Evolutionary conservation across 2,329 filamentous ascomycete species (phyloP).

Genomic region (Penicillium sp.): DNA sequence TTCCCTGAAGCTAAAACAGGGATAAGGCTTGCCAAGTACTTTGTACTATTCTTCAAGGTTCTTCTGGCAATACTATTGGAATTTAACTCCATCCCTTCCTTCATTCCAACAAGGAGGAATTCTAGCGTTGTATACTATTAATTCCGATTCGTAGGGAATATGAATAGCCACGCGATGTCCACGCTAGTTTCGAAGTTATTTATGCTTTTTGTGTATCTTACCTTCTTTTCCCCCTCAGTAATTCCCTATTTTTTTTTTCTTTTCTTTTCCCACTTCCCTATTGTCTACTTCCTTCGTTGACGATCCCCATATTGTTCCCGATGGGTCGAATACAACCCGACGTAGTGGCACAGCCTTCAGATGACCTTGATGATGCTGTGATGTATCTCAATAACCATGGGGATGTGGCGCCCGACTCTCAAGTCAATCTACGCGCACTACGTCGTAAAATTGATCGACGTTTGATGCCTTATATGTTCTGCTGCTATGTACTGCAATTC

Average conservation of each 20-base stretch:
- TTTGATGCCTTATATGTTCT: conserved; percentile 34
- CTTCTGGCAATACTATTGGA: neutral
- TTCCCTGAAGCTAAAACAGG: neutral
- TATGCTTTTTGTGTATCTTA: neutral
- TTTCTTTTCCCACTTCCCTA: neutral
- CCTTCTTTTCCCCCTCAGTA: neutral
- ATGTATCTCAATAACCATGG: conserved; percentile 21
- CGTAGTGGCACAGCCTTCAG: neutral
- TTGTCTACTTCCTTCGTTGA: neutral
- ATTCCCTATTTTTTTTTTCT: too few species aligned
- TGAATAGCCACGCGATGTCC: neutral
- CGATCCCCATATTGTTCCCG: neutral
- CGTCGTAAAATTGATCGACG: conserved; percentile 33
- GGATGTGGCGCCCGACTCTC: neutral
- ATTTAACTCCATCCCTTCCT: neutral
- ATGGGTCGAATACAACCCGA: conserved; percentile 18
- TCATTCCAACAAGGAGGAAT: neutral
- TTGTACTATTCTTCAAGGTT: neutral
- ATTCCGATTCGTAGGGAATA: neutral
- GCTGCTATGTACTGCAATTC: conserved; percentile 34
- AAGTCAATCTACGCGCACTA: conserved; percentile 22
- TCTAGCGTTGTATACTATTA: neutral
- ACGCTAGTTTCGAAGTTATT: neutral
- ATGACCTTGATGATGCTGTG: conserved; percentile 21
- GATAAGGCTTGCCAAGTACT: neutral